These are phyloP conservation scores for Chondrostereum purpureum DNA, from an alignment of 1,284 basidiomycete genomes.

Conservation along the genomic window DNA sequence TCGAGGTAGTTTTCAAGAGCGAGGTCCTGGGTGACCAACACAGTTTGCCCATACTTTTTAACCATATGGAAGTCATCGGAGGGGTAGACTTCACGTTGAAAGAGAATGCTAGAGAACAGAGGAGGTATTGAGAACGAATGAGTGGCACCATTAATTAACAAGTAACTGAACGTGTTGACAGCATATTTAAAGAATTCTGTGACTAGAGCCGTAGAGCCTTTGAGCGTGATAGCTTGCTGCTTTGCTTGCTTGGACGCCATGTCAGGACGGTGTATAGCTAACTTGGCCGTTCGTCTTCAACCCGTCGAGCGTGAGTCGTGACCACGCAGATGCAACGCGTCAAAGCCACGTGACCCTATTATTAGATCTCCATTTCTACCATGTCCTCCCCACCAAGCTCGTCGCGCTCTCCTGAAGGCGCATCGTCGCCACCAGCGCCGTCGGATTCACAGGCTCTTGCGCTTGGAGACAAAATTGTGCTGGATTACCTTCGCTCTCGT, in stretches of 20 bases:
- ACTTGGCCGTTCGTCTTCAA: too few relatives aligned
- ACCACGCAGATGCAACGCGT: slow-evolving; percentile 1
- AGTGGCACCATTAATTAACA: slow-evolving; percentile 16
- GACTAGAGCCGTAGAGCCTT: slow-evolving; percentile 92
- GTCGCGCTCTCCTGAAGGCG: slow-evolving; percentile 38
- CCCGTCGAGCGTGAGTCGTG: too few relatives aligned
- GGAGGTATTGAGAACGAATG: slow-evolving; percentile 11
- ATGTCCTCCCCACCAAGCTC: slow-evolving; percentile 40
- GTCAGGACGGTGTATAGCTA: too few relatives aligned
- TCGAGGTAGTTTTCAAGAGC: slow-evolving; percentile 89
- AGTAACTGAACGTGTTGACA: slow-evolving; percentile 89
- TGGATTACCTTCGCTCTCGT: slow-evolving; percentile 80
- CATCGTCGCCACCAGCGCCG: slow-evolving; percentile 29
- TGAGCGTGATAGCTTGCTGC: slow-evolving; percentile 83
- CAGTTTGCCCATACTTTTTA: slow-evolving; percentile 96
- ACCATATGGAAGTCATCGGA: slow-evolving; percentile 99
- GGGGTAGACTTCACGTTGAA: slow-evolving; percentile 96
- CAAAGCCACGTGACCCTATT: slow-evolving; percentile 16
- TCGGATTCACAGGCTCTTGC: slow-evolving; percentile 29
- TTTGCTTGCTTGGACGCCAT: slow-evolving; percentile 60
- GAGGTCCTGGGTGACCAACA: slow-evolving; percentile 91
- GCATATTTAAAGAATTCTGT: slow-evolving; percentile 99
- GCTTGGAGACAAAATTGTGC: slow-evolving; percentile 56
- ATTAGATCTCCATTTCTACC: neutral
- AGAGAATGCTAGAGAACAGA: slow-evolving; percentile 73